A percentile compares a stretch with the other conserved stretches of the same genome.
phyloP scores from a whole-genome alignment of 2,329 filamentous ascomycete species.

The Rugonectria rugulosa region DNA sequence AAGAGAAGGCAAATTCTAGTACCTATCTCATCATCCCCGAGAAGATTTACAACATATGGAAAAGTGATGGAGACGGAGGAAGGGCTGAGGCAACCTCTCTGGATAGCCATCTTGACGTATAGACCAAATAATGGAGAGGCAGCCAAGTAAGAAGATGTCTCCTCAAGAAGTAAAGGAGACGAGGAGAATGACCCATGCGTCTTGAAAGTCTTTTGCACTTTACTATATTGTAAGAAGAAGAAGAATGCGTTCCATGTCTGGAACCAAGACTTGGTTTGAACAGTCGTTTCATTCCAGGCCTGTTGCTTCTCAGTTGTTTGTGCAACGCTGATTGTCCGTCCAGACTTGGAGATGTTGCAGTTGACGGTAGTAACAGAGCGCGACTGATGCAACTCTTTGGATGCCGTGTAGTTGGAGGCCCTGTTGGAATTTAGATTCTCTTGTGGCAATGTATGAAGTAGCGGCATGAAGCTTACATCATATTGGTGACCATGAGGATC shows the following conservation, averaged over 20 bases:
- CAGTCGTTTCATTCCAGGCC: too few relatives aligned
- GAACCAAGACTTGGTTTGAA: background rate
- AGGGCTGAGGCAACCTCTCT: background rate
- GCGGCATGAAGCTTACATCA: background rate
- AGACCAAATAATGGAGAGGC: background rate
- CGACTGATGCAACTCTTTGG: too few relatives aligned
- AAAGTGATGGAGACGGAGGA: background rate
- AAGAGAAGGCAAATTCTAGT: fast-evolving
- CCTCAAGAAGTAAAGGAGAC: fast-evolving
- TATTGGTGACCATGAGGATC: background rate
- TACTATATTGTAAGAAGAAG: background rate
- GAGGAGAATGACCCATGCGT: too few relatives aligned
- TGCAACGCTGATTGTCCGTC: too few relatives aligned
- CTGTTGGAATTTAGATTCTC: background rate
- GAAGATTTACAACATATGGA: background rate
- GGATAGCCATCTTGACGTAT: background rate
- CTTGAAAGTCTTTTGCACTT: background rate
- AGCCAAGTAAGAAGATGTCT: background rate
- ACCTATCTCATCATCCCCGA: background rate
- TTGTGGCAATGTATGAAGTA: too few relatives aligned
- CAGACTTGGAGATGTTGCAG: too few relatives aligned
- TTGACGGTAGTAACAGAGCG: too few relatives aligned
- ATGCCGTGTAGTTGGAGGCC: background rate
- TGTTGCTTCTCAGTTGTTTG: background rate
- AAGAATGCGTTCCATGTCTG: background rate